phyloP scores from a whole-genome alignment of 352 stramenopile genomes.

The Phytophthora lateralis region DNA sequence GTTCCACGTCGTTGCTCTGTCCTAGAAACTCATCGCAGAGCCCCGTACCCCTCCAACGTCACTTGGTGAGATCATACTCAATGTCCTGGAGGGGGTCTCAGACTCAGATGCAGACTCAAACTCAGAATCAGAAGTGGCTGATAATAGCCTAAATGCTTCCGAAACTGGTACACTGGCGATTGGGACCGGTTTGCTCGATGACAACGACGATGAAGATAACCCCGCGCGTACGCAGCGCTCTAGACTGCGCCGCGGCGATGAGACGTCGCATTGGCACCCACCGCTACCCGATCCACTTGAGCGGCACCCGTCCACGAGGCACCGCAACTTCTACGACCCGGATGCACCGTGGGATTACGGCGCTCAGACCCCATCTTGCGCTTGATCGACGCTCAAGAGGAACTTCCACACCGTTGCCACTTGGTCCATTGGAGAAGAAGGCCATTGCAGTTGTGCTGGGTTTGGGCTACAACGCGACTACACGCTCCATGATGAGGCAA shows the following conservation, averaged over 20 bases:
- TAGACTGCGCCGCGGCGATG: neutral
- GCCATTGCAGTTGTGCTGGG: conserved; percentile 6
- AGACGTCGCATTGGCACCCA: neutral
- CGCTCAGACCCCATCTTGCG: neutral
- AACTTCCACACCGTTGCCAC: conserved; percentile 4
- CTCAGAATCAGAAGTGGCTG: too few species aligned
- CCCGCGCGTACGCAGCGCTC: neutral
- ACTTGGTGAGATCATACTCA: too few species aligned
- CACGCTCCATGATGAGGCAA: neutral
- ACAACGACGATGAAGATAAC: too few species aligned
- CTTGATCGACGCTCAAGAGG: neutral
- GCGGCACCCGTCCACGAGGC: neutral
- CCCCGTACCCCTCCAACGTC: too few species aligned
- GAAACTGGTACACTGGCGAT: too few species aligned
- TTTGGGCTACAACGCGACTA: neutral
- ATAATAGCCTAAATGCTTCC: too few species aligned
- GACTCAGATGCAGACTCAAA: too few species aligned
- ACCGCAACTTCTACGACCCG: conserved; percentile 11
- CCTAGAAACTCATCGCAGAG: too few species aligned
- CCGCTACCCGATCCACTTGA: neutral
- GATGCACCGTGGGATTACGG: conserved; percentile 1
- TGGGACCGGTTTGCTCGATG: too few species aligned
- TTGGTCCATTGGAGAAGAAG: conserved; percentile 2
- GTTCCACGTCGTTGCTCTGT: too few species aligned
- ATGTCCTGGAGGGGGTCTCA: too few species aligned